These are phyloP conservation scores for Graphilbum sp. DNA, from an alignment of 2,329 filamentous ascomycete species.

Conservation along the genomic window DNA sequence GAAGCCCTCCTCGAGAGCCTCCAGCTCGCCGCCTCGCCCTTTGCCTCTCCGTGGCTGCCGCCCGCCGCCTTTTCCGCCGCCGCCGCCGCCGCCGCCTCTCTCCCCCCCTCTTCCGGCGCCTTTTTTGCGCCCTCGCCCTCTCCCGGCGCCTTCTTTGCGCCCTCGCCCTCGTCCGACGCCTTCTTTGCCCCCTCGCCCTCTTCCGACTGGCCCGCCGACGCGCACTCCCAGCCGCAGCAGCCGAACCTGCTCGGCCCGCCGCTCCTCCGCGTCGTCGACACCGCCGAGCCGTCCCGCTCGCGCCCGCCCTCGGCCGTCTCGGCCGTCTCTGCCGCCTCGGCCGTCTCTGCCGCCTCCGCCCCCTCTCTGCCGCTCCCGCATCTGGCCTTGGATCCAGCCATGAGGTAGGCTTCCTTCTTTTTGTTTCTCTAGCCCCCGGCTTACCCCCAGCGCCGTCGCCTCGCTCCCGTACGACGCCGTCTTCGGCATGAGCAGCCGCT, in stretches of 20 bases:
- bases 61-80: not conserved
- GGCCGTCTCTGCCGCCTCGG: conserved; percentile 2
- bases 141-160: not conserved
- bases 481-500: conserved; percentile 9
- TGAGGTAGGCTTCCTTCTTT: conserved; percentile 5
- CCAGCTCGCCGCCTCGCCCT: not conserved
- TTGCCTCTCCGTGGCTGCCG: not conserved
- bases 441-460: conserved; percentile 7
- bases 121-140: no score
- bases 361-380: conserved; percentile 1
- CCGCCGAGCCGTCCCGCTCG: conserved; percentile 7
- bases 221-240: not conserved
- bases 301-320: conserved; percentile 10
- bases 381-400: conserved; percentile 4
- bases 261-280: not conserved
- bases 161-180: not conserved
- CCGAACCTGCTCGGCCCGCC: not conserved
- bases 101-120: not conserved
- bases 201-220: not conserved
- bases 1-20: conserved; percentile 8
- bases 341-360: not conserved
- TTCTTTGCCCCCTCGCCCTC: not conserved
- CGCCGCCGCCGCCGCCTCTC: not conserved
- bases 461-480: conserved; percentile 9
- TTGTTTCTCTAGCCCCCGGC: not conserved